Conservation (phyloP, 371 early-diverging fungal species). For the Cokeromyces recurvatus region DNA sequence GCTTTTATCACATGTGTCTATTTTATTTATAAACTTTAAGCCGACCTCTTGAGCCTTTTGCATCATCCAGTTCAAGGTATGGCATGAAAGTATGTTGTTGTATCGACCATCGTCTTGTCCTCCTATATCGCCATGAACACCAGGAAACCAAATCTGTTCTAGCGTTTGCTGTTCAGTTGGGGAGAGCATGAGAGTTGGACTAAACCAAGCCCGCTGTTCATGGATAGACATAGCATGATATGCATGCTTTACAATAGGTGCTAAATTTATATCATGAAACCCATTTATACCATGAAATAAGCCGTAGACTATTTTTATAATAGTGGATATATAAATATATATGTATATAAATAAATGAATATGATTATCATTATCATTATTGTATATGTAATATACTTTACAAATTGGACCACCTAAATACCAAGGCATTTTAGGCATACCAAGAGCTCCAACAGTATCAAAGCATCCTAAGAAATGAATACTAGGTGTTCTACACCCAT, state of each 20-base stretch:
- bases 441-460: slow-evolving; percentile 37
- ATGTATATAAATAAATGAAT: too few species aligned
- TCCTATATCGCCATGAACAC: slow-evolving; percentile 32
- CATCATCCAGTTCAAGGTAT: slow-evolving; percentile 36
- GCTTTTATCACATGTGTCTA: slow-evolving; percentile 1
- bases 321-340: too few species aligned
- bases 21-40: slow-evolving; percentile 18
- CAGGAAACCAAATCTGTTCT: slow-evolving; percentile 39
- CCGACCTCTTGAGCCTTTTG: slow-evolving; percentile 22
- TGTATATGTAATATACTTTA: too few species aligned
- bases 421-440: slow-evolving; percentile 37
- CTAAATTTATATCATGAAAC: slow-evolving; percentile 32
- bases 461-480: slow-evolving; percentile 36
- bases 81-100: slow-evolving; percentile 19
- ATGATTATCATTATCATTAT: too few species aligned
- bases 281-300: slow-evolving; percentile 22
- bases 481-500: slow-evolving; percentile 17
- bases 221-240: slow-evolving; percentile 39
- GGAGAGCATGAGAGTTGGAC: slow-evolving; percentile 22
- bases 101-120: slow-evolving; percentile 9
- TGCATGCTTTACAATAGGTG: slow-evolving; percentile 26
- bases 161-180: slow-evolving; percentile 10
- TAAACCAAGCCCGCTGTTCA: slow-evolving; percentile 39
- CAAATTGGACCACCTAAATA: slow-evolving; percentile 33
- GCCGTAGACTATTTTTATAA: slow-evolving; percentile 22